A percentile compares a stretch with the other conserved stretches of the same genome.
These are phyloP conservation scores for Gnomoniopsis smithogilvyi DNA, from an alignment of 2,329 filamentous ascomycete genomes.

Conservation along the genomic window DNA sequence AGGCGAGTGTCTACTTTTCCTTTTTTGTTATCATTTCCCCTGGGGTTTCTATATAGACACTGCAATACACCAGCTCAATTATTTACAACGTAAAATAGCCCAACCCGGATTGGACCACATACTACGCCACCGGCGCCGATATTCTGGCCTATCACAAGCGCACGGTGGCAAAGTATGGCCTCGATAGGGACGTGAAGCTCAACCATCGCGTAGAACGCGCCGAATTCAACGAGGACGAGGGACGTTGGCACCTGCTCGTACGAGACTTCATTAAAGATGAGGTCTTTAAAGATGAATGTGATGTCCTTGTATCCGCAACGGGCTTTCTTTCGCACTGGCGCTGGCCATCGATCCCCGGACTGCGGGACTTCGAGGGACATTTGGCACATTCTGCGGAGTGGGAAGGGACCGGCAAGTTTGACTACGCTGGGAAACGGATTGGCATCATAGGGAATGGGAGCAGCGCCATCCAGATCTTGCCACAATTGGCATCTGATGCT, in stretches of 20 bases:
- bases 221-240: conserved; percentile 48
- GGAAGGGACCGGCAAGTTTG: conserved; percentile 1
- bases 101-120: conserved; percentile 57
- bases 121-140: conserved; percentile 61
- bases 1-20: too few relatives aligned
- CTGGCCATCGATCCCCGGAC: conserved; percentile 50
- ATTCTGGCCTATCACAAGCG: conserved; percentile 61
- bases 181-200: conserved; percentile 54
- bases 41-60: too few relatives aligned
- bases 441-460: conserved; percentile 11
- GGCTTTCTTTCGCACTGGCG: conserved; percentile 64
- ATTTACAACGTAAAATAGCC: neutral
- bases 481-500: conserved; percentile 28
- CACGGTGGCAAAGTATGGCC: conserved; percentile 58
- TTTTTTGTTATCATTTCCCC: neutral
- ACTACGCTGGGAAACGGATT: neutral
- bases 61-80: neutral
- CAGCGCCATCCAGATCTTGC: conserved; percentile 25
- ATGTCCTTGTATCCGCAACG: conserved; percentile 58
- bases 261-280: conserved; percentile 32
- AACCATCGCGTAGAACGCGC: conserved; percentile 50
- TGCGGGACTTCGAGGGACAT: conserved; percentile 6
- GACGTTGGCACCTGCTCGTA: conserved; percentile 52
- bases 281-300: conserved; percentile 42
- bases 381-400: conserved; percentile 7